Evolutionary conservation across 768 basidiomycete species (phyloP).

Genomic region (Russula ochroleuca): DNA sequence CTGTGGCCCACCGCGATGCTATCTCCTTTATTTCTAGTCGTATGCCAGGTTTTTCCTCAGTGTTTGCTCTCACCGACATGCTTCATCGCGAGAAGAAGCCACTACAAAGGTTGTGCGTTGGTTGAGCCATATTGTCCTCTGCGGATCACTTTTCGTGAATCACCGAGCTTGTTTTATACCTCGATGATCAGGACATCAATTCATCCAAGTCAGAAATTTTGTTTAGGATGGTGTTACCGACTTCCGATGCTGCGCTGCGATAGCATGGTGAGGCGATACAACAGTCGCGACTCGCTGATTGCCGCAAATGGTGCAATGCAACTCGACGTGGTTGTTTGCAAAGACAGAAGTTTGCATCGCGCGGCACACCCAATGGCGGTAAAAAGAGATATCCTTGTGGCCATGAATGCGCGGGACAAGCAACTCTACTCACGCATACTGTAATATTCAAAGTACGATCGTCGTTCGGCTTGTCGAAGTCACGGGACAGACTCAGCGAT

Average conservation of each 20-base stretch:
- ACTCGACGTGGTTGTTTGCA: too few relatives aligned
- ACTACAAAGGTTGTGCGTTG: too few relatives aligned
- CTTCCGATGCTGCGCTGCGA: neutral
- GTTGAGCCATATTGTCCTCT: neutral
- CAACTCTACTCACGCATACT: neutral
- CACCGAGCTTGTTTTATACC: neutral
- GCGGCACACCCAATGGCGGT: too few relatives aligned
- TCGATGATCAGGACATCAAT: neutral
- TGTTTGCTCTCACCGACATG: neutral
- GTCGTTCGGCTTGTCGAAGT: neutral
- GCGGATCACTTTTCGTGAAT: neutral
- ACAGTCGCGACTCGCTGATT: too few relatives aligned
- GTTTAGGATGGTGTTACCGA: neutral
- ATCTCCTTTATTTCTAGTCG: neutral
- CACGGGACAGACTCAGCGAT: neutral
- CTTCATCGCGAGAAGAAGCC: neutral
- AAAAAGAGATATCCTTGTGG: too few relatives aligned
- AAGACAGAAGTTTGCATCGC: neutral
- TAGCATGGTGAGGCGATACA: too few relatives aligned
- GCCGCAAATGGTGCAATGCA: too few relatives aligned
- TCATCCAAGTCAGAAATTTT: too few relatives aligned
- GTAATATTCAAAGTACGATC: neutral
- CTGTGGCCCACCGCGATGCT: too few relatives aligned
- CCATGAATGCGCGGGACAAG: too few relatives aligned
- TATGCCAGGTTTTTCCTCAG: too few relatives aligned